phyloP scores from a whole-genome alignment of 2,329 filamentous ascomycete genomes.

The Coleophoma eucalyptorum region DNA sequence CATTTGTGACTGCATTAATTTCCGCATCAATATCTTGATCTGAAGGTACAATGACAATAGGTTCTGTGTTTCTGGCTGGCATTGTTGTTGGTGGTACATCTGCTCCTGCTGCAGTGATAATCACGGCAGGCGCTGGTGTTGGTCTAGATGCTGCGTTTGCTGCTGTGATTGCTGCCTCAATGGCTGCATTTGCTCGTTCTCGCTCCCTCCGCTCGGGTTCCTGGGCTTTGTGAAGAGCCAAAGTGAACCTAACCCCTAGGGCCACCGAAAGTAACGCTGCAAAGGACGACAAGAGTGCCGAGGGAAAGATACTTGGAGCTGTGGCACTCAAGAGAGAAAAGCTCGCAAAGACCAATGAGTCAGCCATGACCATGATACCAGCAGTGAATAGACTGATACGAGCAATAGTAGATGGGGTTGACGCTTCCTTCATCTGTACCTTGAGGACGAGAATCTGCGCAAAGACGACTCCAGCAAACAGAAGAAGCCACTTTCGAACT shows the following conservation, averaged over 20 bases:
- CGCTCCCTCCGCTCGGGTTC: slow-evolving; percentile 48
- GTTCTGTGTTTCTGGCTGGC: slow-evolving; percentile 6
- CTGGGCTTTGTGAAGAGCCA: slow-evolving; percentile 58
- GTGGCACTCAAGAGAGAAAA: slow-evolving; percentile 51
- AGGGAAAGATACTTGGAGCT: slow-evolving; percentile 51
- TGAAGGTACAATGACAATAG: slow-evolving; percentile 56
- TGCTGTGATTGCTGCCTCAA: slow-evolving; percentile 14
- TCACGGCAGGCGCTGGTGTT: slow-evolving; percentile 21
- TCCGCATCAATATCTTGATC: slow-evolving; percentile 62
- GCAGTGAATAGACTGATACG: slow-evolving; percentile 63
- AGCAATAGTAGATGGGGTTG: slow-evolving; percentile 63
- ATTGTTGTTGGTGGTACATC: slow-evolving; percentile 4
- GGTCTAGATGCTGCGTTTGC: slow-evolving; percentile 19
- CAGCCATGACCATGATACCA: slow-evolving; percentile 58
- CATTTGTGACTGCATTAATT: slow-evolving; percentile 40
- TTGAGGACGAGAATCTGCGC: slow-evolving; percentile 60
- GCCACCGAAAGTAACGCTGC: slow-evolving; percentile 52
- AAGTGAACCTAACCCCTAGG: slow-evolving; percentile 53
- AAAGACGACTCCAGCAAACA: slow-evolving; percentile 52
- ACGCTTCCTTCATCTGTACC: slow-evolving; percentile 61
- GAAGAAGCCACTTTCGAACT: slow-evolving; percentile 55
- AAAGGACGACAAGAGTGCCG: slow-evolving; percentile 51
- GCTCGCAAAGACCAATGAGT: slow-evolving; percentile 55
- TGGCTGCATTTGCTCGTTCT: slow-evolving; percentile 17
- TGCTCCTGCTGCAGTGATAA: slow-evolving; percentile 18